Conservation (phyloP, 1,139 yeast genomes). For the Lodderomyces beijingensis region DNA sequence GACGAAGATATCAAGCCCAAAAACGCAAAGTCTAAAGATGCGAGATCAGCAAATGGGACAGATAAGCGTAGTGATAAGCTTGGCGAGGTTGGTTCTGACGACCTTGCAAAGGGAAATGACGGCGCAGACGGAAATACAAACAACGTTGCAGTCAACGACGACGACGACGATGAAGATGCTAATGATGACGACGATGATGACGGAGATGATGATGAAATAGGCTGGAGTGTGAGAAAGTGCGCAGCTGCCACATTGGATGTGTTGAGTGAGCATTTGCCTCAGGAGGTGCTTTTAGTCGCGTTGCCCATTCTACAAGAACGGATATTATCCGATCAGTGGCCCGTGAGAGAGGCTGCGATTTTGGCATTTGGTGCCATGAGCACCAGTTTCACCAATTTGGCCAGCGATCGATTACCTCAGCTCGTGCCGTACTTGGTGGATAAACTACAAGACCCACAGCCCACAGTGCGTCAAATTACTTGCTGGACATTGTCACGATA, state of each 20-base stretch:
- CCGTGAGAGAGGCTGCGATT: conserved; percentile 86
- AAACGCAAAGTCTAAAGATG: conserved; percentile 62
- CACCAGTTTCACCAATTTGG: conserved; percentile 75
- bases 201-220: conserved; percentile 56
- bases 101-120: conserved; percentile 9
- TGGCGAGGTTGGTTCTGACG: conserved; percentile 10
- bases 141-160: conserved; percentile 18
- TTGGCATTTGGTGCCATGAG: conserved; percentile 94
- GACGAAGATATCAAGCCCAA: conserved; percentile 86
- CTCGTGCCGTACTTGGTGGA: conserved; percentile 84
- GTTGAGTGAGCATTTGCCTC: conserved; percentile 65
- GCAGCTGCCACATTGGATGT: conserved; percentile 90
- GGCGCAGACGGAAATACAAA: conserved; percentile 11
- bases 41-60: conserved; percentile 30
- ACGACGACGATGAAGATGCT: conserved; percentile 34
- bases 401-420: conserved; percentile 69
- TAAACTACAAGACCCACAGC: conserved; percentile 68
- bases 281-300: conserved; percentile 59
- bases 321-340: conserved; percentile 73
- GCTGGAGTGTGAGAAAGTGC: conserved; percentile 91
- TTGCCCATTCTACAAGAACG: conserved; percentile 74
- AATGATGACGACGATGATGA: conserved; percentile 65
- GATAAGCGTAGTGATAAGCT: not conserved
- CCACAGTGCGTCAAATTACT: conserved; percentile 85
- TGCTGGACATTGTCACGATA: conserved; percentile 95